These are phyloP conservation scores for Suhomyces bribrorum DNA, from an alignment of 1,139 yeast species.

Conservation along the genomic window DNA sequence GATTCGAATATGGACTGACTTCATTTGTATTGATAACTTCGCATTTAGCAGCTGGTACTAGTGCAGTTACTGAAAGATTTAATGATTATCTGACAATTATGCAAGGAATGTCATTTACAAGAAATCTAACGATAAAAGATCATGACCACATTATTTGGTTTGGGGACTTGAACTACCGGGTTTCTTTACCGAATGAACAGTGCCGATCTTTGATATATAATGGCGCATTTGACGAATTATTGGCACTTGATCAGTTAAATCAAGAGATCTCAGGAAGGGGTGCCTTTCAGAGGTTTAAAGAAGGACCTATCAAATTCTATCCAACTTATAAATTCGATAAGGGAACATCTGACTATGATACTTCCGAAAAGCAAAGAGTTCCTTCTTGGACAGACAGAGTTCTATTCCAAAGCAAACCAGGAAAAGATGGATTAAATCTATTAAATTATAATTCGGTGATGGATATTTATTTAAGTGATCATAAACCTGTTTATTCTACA, in stretches of 20 bases:
- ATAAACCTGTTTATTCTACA: conserved; percentile 85
- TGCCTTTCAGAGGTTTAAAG: conserved; percentile 83
- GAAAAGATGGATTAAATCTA: conserved; percentile 52
- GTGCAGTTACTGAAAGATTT: conserved; percentile 82
- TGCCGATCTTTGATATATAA: conserved; percentile 59
- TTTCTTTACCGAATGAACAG: conserved; percentile 71
- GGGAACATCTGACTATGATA: conserved; percentile 79
- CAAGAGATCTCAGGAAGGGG: conserved; percentile 72
- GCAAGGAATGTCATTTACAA: conserved; percentile 73
- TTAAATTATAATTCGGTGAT: conserved; percentile 60
- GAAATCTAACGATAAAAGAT: conserved; percentile 68
- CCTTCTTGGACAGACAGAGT: conserved; percentile 98
- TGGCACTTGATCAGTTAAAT: conserved; percentile 78
- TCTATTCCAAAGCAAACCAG: conserved; percentile 43
- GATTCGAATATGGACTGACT: conserved; percentile 76
- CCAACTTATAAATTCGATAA: conserved; percentile 96
- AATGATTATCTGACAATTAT: conserved; percentile 83
- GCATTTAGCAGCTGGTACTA: conserved; percentile 91
- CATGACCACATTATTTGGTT: conserved; percentile 91
- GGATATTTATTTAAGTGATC: conserved; percentile 74
- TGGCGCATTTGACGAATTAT: conserved; percentile 51
- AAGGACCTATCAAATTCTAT: conserved; percentile 66
- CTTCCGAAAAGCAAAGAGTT: conserved; percentile 86
- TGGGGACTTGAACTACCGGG: conserved; percentile 93
- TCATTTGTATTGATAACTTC: conserved; percentile 83